phyloP scores from a whole-genome alignment of 2,329 filamentous ascomycete species.

The Sarocladiaceae sp. region DNA sequence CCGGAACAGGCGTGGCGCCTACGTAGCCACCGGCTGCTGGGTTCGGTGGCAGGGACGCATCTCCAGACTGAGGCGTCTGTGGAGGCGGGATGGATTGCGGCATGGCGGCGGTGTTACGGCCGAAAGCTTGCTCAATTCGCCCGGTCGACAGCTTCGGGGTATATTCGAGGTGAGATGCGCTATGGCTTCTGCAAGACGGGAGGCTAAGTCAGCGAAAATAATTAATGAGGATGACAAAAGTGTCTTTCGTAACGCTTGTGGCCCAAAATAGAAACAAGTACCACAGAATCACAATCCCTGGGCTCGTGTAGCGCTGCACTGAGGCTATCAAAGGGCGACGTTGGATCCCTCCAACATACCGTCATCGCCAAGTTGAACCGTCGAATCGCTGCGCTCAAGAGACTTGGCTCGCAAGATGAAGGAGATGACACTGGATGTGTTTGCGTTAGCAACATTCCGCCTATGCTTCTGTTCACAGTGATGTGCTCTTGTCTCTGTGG shows the following conservation, averaged over 20 bases:
- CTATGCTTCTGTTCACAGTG: no score
- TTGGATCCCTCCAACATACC: slow-evolving; percentile 3
- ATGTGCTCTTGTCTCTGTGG: no score
- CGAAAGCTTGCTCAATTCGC: background rate
- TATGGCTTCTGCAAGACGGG: background rate
- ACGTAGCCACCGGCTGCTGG: slow-evolving; percentile 24
- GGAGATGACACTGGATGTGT: no score
- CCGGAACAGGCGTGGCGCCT: slow-evolving; percentile 24
- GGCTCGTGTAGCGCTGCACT: slow-evolving; percentile 5
- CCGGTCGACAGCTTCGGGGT: background rate
- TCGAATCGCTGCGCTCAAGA: no score
- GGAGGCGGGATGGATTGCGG: slow-evolving; percentile 38
- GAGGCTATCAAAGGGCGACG: background rate
- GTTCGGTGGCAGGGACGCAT: slow-evolving; percentile 32
- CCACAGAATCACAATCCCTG: slow-evolving; percentile 2
- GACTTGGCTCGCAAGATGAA: no score
- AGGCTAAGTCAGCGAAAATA: slow-evolving; percentile 2
- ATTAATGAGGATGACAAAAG: no score
- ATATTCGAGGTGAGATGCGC: background rate
- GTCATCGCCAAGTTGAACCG: background rate
- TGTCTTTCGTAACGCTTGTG: background rate
- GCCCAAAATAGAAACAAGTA: slow-evolving; percentile 9
- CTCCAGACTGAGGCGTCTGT: slow-evolving; percentile 49
- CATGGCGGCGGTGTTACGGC: slow-evolving; percentile 12
- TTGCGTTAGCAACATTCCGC: no score